phyloP scores from a whole-genome alignment of 108 stramenopile genomes.

The Cyclotella distinguenda region DNA sequence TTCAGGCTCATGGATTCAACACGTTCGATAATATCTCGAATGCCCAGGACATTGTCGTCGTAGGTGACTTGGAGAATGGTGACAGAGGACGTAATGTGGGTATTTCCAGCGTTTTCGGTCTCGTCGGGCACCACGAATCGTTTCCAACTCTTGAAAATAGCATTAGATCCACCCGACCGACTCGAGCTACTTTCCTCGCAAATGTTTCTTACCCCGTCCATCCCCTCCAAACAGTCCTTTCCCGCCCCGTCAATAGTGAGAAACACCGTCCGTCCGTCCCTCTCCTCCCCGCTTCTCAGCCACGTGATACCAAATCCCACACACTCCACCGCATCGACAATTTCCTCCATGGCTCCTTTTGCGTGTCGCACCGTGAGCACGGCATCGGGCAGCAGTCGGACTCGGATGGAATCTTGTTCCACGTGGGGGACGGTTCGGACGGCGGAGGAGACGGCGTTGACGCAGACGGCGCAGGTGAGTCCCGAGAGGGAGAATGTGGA shows the following conservation, averaged over 20 bases:
- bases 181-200: neutral
- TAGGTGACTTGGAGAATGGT: slow-evolving; percentile 46
- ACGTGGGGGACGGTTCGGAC: slow-evolving; percentile 23
- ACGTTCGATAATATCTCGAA: slow-evolving; percentile 37
- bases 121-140: neutral
- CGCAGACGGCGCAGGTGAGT: slow-evolving; percentile 48
- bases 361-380: slow-evolving; percentile 25
- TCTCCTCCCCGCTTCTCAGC: slow-evolving; percentile 19
- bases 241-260: neutral
- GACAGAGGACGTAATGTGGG: slow-evolving; percentile 6
- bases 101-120: slow-evolving; percentile 7
- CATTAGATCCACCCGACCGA: neutral
- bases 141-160: neutral
- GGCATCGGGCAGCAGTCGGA: slow-evolving; percentile 48
- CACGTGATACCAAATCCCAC: slow-evolving; percentile 46
- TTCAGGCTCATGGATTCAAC: slow-evolving; percentile 11
- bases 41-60: slow-evolving; percentile 27
- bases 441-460: slow-evolving; percentile 36
- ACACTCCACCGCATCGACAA: slow-evolving; percentile 31
- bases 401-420: slow-evolving; percentile 43
- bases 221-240: neutral
- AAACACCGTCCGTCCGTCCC: slow-evolving; percentile 9
- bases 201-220: neutral
- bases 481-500: slow-evolving; percentile 50
- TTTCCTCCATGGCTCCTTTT: neutral